These are phyloP conservation scores for Trametes cubensis DNA, from an alignment of 768 basidiomycete species.

Conservation along the genomic window DNA sequence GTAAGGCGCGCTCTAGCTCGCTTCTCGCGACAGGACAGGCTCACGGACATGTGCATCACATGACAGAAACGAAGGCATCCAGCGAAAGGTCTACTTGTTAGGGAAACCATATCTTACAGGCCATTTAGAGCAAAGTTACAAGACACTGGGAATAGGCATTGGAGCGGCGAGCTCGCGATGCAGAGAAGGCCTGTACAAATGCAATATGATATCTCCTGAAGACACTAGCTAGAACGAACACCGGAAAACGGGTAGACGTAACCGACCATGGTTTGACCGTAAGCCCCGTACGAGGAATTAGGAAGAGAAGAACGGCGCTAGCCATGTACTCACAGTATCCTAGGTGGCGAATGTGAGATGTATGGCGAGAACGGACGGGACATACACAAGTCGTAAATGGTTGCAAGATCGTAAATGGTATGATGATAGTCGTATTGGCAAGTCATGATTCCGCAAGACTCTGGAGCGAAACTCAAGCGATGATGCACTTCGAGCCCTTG, in stretches of 20 bases:
- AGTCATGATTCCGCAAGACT: conserved; percentile 18
- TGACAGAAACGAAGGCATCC: not conserved
- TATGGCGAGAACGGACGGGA: conserved; percentile 22
- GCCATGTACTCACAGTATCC: conserved; percentile 21
- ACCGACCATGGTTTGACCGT: conserved; percentile 17
- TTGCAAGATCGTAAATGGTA: conserved; percentile 72
- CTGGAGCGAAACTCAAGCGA: conserved; percentile 59
- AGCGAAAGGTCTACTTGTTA: conserved; percentile 1
- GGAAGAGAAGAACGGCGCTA: conserved; percentile 17
- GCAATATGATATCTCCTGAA: conserved; percentile 30
- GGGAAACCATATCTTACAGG: conserved; percentile 14
- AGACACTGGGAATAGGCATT: conserved; percentile 11
- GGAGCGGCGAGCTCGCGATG: conserved; percentile 4
- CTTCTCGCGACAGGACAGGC: not conserved
- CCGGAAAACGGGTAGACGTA: conserved; percentile 13
- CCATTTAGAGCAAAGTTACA: conserved; percentile 13
- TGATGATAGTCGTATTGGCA: conserved; percentile 36
- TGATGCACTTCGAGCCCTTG: conserved; percentile 56
- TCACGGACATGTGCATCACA: conserved; percentile 3
- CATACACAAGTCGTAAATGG: conserved; percentile 67
- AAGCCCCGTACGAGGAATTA: conserved; percentile 17
- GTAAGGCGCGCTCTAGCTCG: not conserved
- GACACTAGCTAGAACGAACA: conserved; percentile 24
- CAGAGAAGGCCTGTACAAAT: conserved; percentile 16
- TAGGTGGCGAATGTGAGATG: conserved; percentile 13